phyloP scores from a whole-genome alignment of 2,329 filamentous ascomycete genomes.

The Botrytis tulipae region DNA sequence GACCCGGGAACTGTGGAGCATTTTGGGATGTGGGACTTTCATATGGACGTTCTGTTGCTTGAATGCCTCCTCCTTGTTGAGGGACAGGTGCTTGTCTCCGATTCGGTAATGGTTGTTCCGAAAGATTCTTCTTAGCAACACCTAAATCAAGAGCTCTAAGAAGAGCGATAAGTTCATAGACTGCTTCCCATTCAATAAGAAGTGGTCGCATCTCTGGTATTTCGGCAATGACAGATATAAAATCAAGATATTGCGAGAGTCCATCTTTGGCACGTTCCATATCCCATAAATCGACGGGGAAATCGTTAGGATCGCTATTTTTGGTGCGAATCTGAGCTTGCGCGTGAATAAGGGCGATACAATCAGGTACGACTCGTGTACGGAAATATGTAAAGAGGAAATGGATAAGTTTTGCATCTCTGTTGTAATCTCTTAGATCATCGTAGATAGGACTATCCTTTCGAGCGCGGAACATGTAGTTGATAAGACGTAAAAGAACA shows the following conservation, averaged over 20 bases:
- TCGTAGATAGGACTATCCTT: slow-evolving; percentile 44
- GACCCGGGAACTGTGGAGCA: slow-evolving; percentile 36
- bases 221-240: slow-evolving; percentile 86
- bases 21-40: slow-evolving; percentile 40
- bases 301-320: slow-evolving; percentile 75
- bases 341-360: slow-evolving; percentile 88
- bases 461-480: slow-evolving; percentile 75
- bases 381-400: slow-evolving; percentile 93
- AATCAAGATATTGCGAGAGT: slow-evolving; percentile 89
- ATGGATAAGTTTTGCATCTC: slow-evolving; percentile 66
- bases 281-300: slow-evolving; percentile 93
- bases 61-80: slow-evolving; percentile 22
- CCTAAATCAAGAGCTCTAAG: slow-evolving; percentile 84
- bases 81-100: slow-evolving; percentile 38
- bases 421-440: slow-evolving; percentile 53
- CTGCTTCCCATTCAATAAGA: slow-evolving; percentile 87
- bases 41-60: slow-evolving; percentile 64
- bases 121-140: slow-evolving; percentile 77
- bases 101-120: slow-evolving; percentile 42
- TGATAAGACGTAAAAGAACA: slow-evolving; percentile 85
- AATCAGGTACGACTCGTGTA: slow-evolving; percentile 88
- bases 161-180: slow-evolving; percentile 83
- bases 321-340: slow-evolving; percentile 85
- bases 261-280: slow-evolving; percentile 97
- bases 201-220: slow-evolving; percentile 79